Evolutionary conservation across 1,284 basidiomycete genomes (phyloP), one percentile per base, ranked within the genome.

Genomic region (Phylloboletellus chloephorus): DNA sequence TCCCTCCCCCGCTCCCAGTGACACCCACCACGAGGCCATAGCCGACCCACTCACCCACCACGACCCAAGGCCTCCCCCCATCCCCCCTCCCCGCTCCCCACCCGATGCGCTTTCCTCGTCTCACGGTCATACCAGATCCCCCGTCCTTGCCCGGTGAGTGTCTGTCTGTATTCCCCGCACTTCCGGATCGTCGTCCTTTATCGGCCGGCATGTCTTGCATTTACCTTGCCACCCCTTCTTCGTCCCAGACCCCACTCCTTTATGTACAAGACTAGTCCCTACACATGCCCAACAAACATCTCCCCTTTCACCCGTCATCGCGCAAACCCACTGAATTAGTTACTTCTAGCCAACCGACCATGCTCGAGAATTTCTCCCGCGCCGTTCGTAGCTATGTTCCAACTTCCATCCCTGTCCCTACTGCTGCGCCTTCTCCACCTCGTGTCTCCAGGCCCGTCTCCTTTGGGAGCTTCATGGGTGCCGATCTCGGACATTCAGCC

Each of bases 351-450:
- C 67, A 69, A 48, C 68, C 68, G 4, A 68, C 74, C 0, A 65
- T 72, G 41, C 62, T 77, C 11, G 70, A 76, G 53, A 64, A 64
- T 24, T 65, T 77, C 50, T 76, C 76, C 11, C 68, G 71, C 15
- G 66, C 72, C 2, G 60, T 78, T 23, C 69, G 72, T 34, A 70
- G 61, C 47, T 78, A 77, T 39, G 71, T 79, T 13, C 75, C 74
- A 2, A 66, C 72, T 13, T 69, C 72, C 8, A 68, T 76, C 28
- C 63, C 71, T n/a, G 67, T 74, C 22, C 69, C 74, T 1, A 60
- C 65, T 6, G 67, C 69, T 0, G 62, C 63, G 2, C 70, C 76
- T 8, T 69, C 72, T 7, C 69, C 74, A 1, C 72, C 73, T 0
- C 65, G 68, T 11, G 67, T 74, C 22, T 77, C 74, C 9, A 61